phyloP scores from a whole-genome alignment of 179 eudicot genomes.

The Dionaea muscipula region DNA sequence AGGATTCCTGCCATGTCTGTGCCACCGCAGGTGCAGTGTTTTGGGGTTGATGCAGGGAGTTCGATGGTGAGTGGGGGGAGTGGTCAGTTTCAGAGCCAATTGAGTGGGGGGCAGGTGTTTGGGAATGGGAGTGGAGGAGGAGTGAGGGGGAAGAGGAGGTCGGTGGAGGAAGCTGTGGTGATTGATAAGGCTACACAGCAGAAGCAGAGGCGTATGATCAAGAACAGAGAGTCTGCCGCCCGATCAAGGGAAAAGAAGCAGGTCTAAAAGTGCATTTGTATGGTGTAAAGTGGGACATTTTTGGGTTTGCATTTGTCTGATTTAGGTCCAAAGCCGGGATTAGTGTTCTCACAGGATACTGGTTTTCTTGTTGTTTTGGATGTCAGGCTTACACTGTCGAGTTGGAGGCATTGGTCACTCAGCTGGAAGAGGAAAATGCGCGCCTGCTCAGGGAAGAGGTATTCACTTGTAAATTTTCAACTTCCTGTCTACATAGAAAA shows the following conservation, averaged over 20 bases:
- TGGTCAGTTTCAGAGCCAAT: slow-evolving; percentile 15
- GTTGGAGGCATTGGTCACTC: slow-evolving; percentile 45
- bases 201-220: slow-evolving; percentile 62
- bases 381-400: slow-evolving; percentile 48
- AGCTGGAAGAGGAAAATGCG: slow-evolving; percentile 49
- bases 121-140: slow-evolving; percentile 20
- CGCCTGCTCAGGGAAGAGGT: slow-evolving; percentile 47
- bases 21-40: slow-evolving; percentile 4
- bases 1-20: slow-evolving; percentile 20
- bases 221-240: slow-evolving; percentile 61
- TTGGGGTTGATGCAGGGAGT: slow-evolving; percentile 13
- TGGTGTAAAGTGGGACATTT: too few relatives aligned
- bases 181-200: slow-evolving; percentile 56
- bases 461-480: neutral
- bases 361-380: neutral
- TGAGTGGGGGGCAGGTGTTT: slow-evolving; percentile 15
- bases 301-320: neutral
- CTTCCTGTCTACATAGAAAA: too few relatives aligned
- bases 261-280: slow-evolving; percentile 14
- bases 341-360: neutral
- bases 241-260: slow-evolving; percentile 60
- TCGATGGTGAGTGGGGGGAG: slow-evolving; percentile 14
- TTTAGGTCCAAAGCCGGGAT: neutral
- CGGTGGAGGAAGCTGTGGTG: slow-evolving; percentile 26
- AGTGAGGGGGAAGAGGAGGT: slow-evolving; percentile 26